A percentile compares a stretch with the other conserved stretches of the same genome.
Conservation (phyloP, 371 early-diverging fungal species). For the Mucor circinelloides region DNA sequence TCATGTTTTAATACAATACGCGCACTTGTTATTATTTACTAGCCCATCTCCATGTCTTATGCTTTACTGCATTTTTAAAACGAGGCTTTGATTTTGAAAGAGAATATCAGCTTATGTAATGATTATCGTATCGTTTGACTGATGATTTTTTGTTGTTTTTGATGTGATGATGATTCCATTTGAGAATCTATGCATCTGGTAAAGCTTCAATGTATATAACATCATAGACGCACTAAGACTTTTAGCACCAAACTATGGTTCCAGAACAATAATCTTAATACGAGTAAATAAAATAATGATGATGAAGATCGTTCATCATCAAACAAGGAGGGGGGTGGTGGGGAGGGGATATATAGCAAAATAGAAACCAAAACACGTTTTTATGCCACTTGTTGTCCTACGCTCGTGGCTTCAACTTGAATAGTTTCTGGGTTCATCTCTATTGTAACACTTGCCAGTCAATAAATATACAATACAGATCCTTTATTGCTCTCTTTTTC, state of each 20-base stretch:
- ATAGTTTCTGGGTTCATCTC: not conserved
- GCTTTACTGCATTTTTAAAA: no score
- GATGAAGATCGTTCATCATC: constrained; percentile 1
- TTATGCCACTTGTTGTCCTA: not conserved
- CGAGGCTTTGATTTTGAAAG: no score
- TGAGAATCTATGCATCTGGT: no score
- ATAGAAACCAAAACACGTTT: not conserved
- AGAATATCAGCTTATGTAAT: no score
- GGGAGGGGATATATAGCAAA: not conserved
- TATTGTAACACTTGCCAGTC: not conserved
- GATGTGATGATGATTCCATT: no score
- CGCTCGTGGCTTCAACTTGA: constrained; percentile 5
- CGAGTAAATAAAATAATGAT: not conserved
- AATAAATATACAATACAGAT: constrained; percentile 4
- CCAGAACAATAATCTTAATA: not conserved
- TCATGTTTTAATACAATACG: no score
- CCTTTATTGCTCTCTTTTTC: constrained; percentile 11
- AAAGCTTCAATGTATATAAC: no score
- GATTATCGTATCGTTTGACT: no score
- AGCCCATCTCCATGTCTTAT: no score
- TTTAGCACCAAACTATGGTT: not conserved
- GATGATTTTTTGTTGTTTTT: no score
- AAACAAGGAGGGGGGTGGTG: not conserved
- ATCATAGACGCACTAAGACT: no score
- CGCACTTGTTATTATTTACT: no score